phyloP scores from a whole-genome alignment of 2,329 filamentous ascomycete genomes.

The Lasiodiplodia hormozganensis region DNA sequence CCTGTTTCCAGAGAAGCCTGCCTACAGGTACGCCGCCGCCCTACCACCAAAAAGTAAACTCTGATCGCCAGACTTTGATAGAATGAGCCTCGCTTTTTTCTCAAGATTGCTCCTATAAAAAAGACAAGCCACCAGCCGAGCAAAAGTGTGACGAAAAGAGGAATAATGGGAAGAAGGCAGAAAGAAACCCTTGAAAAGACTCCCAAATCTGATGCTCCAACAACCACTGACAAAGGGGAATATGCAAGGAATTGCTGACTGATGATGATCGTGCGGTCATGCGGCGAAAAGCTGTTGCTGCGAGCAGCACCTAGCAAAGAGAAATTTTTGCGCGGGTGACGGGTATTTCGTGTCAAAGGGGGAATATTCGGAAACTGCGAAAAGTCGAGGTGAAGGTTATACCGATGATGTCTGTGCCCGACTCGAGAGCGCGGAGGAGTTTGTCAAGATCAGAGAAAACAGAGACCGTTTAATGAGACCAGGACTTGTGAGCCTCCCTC shows the following conservation, averaged over 20 bases:
- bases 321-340: constrained; percentile 17
- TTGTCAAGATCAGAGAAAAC: neutral
- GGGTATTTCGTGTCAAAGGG: constrained; percentile 24
- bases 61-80: constrained; percentile 15
- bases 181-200: constrained; percentile 7
- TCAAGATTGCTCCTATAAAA: constrained; percentile 16
- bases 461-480: constrained; percentile 9
- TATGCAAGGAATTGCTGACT: constrained; percentile 27
- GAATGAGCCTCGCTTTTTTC: constrained; percentile 25
- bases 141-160: constrained; percentile 1
- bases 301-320: constrained; percentile 1
- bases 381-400: neutral
- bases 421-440: constrained; percentile 2
- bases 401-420: neutral
- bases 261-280: constrained; percentile 28
- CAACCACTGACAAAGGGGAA: constrained; percentile 27
- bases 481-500: constrained; percentile 19
- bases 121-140: constrained; percentile 13
- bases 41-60: neutral
- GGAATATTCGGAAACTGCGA: constrained; percentile 7
- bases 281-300: constrained; percentile 3
- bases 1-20: constrained; percentile 24
- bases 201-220: constrained; percentile 18
- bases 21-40: constrained; percentile 19
- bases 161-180: neutral